Evolutionary conservation across 2,329 filamentous ascomycete genomes (phyloP), one percentile per base, ranked within the genome.

Genomic region (Daldinia sp.): DNA sequence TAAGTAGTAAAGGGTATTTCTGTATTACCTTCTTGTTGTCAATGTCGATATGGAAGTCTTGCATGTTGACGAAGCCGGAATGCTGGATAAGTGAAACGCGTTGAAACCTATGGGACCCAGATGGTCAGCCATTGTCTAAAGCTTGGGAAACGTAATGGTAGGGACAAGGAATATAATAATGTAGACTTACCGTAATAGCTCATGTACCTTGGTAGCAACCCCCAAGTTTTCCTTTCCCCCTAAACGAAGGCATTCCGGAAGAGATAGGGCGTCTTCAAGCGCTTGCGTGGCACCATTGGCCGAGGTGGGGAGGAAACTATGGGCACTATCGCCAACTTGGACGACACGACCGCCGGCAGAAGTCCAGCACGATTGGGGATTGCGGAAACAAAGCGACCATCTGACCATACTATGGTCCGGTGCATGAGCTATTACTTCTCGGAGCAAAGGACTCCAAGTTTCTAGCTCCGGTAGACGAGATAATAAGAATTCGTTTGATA

Each of bases 381-480:
- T 70, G 5, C 76, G 74, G 73, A 74, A 77, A 32, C 72, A 71
- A 21, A 78, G 71, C 52, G 74, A 72, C 66, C 73, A 77, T 68
- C 76, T 80, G 64, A 83, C 78, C 49, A 83, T 80, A 21, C 63
- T 67, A 7, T 66, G 41, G 3, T 64, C 48, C 1, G 71, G 74
- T 3, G 74, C 57, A 37, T 66, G 29, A 4, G 17, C 19, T 23
- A 53, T 58, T 37, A 9, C 50, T 58, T 30, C 61, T 61, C 6
- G 64, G 65, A 56, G 61, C 60, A 29, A 71, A 64, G 37, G 64
- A 61, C n/a, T 52, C 61, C 25, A 69, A 4, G 54, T 53, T 1
- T 64, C 52, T 27, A 34, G 51, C 1, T 61, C 52, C n/a, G 45
- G 51, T 4, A 64, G 21, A 25, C 37, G 11, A 17, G 57, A 41